A percentile compares a stretch with the other conserved stretches of the same genome.
Evolutionary conservation across 495 filamentous ascomycete genomes (phyloP).

Genomic region (Aspergillus haitiensis): DNA sequence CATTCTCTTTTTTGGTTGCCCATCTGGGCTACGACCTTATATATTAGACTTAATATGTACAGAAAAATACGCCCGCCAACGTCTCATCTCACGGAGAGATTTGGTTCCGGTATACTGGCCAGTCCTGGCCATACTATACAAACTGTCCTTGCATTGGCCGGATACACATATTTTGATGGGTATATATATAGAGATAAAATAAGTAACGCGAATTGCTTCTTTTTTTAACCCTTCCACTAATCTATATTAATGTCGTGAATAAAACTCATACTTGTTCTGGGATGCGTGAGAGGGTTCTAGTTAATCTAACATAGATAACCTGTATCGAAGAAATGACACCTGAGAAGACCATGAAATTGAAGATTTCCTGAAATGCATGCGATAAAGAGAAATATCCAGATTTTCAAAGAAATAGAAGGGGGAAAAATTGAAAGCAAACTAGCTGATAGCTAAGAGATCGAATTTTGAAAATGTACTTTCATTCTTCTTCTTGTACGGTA

Average conservation of each 20-base stretch:
- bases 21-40: neutral
- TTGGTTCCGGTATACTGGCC: neutral
- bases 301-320: no score
- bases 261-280: no score
- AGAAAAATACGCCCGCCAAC: neutral
- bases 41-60: neutral
- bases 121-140: no score
- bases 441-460: neutral
- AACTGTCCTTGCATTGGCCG: no score
- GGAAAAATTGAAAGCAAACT: neutral
- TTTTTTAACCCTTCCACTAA: no score
- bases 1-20: neutral
- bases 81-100: neutral
- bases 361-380: no score
- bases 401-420: neutral
- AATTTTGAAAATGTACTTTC: neutral
- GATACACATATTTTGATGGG: neutral
- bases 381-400: no score
- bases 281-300: no score
- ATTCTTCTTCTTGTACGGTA: conserved; percentile 9
- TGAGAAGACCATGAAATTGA: no score
- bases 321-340: no score
- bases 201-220: no score
- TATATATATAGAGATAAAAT: neutral
- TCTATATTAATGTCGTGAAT: no score